Evolutionary conservation across 2,329 filamentous ascomycete genomes (phyloP), one percentile per base, ranked within the genome.

Genomic region (Albophoma yamanashiensis): DNA sequence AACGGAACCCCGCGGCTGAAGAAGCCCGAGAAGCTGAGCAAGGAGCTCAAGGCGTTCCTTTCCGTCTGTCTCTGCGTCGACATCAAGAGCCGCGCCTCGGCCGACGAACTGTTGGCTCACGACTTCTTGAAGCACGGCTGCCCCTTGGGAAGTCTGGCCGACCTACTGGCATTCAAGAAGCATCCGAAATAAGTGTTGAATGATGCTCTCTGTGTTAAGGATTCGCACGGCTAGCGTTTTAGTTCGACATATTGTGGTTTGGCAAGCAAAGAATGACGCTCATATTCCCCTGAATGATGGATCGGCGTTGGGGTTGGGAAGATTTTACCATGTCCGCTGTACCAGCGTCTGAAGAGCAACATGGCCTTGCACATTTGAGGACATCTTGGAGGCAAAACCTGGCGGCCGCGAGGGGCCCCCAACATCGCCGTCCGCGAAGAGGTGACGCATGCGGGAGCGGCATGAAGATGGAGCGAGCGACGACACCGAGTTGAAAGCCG

Each of bases 11-110:
- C 94, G 27, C 87, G 92, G 61, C 83, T 99, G 64, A 99, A 99
- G 89, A 96, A 97, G 78, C 93, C 94, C 1, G 93, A 99, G 78
- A 96, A 96, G 78, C 84, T 97, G 62, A 95, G 90, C 78, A 97
- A 96, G 80, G 94, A 97, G 76, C 85, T 99, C 67, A 97, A 97
- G 81, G 90, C 91, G 27, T 99, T 99, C 84, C 76, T 99, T 70
- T 94, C 90, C 34, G 92, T 97, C 64, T 99, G 94, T 75, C 82
- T 99, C 55, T 97, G 94, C 69, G 94, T 99, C 55, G 93, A 97
- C 69, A 92, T 99, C 69, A 92, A 93, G 80, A 93, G 89, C 72
- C 86, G 94, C 71, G 94, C 94, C 15, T 96, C 91, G 34, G 92
- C 94, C 0, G 85, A 91, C 63, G 94, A 99, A 76, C 80, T 99